Base-by-base conservation (phyloP, 805 yeast species). In the Saturnispora dispora region DNA sequence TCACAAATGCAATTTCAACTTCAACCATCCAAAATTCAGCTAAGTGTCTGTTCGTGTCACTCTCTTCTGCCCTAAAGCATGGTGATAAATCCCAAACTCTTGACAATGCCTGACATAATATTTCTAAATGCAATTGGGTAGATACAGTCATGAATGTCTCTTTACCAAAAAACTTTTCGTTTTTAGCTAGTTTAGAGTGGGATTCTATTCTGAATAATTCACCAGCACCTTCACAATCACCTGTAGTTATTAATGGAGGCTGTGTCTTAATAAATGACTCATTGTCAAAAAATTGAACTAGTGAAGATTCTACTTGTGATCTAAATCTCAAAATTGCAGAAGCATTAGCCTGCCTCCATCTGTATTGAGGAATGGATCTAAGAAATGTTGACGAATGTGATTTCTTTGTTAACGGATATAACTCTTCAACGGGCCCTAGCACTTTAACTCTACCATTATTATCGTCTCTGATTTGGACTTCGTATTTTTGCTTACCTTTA, bases 11-110 rank as follows among this genome's bases (percentile, higher is more conserved):
- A 20, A 88, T 66, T 63, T 93, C 99, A 0, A 89, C 95, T 66
- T 93, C 99, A 2, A 93, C 68, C 97, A 93, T 90, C 97, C 97
- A 93, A 65, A 93, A 93, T 66, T 93, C 99, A 53, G 91, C 78
- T 53, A 93, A 68, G 65, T 93, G 99, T 48, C 99, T 75, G 60
- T 82, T 86, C 0, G 99, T 93, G 62, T 88, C 90, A 52, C 95
- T 85, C 47, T 77, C 77, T 62, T 93, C 99, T 0, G 99, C 98
- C 56, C 99, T 73, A 64, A 93, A 93, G 52, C 96, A 88, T 1
- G 99, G 99, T 0, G 89, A 74, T 23, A 91, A 62, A 0, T 95
- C 81, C 93, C 96, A 93, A 1, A 85, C 97, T 46, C 95, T 71
- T 45, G 81, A 77, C 30, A 90, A 64, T 0, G 96, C 83, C 45